These are phyloP conservation scores for Phytophthora palmivora DNA, from an alignment of 352 stramenopile genomes.

Conservation along the genomic window DNA sequence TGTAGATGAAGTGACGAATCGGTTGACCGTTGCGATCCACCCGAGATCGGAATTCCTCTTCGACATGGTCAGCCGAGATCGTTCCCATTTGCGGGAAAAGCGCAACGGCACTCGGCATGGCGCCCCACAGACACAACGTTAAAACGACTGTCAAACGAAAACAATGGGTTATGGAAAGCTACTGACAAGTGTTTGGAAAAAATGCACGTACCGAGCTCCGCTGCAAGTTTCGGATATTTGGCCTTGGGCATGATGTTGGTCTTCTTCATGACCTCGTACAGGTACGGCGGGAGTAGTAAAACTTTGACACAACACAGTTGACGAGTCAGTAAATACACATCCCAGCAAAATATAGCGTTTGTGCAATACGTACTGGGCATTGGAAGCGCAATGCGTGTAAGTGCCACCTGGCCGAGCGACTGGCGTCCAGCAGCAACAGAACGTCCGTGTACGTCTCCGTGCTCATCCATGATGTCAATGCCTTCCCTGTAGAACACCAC, in stretches of 20 bases:
- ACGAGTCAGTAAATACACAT: no score
- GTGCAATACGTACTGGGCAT: slow-evolving; percentile 70
- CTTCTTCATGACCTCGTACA: slow-evolving; percentile 83
- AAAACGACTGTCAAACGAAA: slow-evolving; percentile 52
- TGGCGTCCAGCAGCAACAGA: slow-evolving; percentile 81
- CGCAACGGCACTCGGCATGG: slow-evolving; percentile 78
- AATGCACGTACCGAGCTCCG: slow-evolving; percentile 67
- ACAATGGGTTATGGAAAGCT: slow-evolving; percentile 6
- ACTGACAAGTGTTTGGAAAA: not conserved
- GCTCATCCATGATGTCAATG: slow-evolving; percentile 86
- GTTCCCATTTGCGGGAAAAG: slow-evolving; percentile 84
- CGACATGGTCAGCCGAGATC: slow-evolving; percentile 68
- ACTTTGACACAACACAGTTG: slow-evolving; percentile 40
- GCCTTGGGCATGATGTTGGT: slow-evolving; percentile 72
- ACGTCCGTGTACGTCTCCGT: slow-evolving; percentile 79
- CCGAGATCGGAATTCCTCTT: slow-evolving; percentile 68
- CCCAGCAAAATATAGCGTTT: slow-evolving; percentile 1
- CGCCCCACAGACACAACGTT: slow-evolving; percentile 82
- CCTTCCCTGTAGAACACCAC: slow-evolving; percentile 55
- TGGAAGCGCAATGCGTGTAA: slow-evolving; percentile 80
- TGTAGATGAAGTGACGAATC: slow-evolving; percentile 76
- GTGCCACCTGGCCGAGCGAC: slow-evolving; percentile 80
- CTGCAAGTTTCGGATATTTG: slow-evolving; percentile 76
- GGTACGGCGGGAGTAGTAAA: slow-evolving; percentile 80
- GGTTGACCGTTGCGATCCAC: slow-evolving; percentile 63